A percentile compares a stretch with the other conserved stretches of the same genome.
Evolutionary conservation across 495 filamentous ascomycete species (phyloP).

Genomic region (Opeltia flavorubescens): DNA sequence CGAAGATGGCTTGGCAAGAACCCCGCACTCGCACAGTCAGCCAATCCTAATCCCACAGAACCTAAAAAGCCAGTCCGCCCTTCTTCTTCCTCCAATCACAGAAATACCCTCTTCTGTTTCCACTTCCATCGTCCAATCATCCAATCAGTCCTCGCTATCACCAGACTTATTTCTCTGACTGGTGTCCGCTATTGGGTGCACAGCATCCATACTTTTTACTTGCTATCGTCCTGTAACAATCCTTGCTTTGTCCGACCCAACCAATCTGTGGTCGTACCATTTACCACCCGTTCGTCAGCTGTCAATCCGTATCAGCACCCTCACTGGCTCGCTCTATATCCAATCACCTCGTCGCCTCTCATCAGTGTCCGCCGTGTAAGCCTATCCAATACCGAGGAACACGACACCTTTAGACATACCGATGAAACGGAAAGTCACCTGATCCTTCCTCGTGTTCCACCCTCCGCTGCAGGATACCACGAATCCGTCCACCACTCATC

Average conservation of each 20-base stretch:
- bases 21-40: too few species aligned
- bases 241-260: background rate
- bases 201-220: background rate
- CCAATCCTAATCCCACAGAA: too few species aligned
- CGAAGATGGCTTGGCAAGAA: too few species aligned
- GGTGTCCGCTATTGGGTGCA: background rate
- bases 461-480: conserved; percentile 3
- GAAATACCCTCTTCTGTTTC: background rate
- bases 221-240: background rate
- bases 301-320: too few species aligned
- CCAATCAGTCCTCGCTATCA: background rate
- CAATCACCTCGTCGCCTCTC: conserved; percentile 10
- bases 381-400: background rate
- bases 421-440: background rate
- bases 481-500: conserved; percentile 4
- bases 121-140: background rate
- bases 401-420: background rate
- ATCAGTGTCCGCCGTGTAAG: conserved; percentile 5
- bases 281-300: too few species aligned
- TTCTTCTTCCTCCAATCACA: conserved; percentile 1
- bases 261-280: background rate
- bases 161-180: background rate
- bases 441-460: background rate
- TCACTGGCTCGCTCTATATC: conserved; percentile 15
- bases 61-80: background rate